Evolutionary conservation across 2,329 filamentous ascomycete species (phyloP).

Genomic region (Aureobasidium sp.): DNA sequence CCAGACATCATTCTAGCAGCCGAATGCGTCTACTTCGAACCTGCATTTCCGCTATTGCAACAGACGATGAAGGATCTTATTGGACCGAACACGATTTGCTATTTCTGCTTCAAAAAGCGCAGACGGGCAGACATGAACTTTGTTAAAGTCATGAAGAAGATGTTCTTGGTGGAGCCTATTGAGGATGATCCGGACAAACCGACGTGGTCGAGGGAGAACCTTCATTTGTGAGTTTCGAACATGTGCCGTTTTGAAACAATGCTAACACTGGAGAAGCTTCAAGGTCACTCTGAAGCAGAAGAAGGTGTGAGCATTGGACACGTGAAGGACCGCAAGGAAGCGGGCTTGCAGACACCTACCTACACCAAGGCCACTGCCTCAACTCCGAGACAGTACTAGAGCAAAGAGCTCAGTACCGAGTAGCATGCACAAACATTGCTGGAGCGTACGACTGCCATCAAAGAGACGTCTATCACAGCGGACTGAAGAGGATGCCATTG

Average conservation of each 20-base stretch:
- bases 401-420: background rate
- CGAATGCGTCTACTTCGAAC: conserved; percentile 96
- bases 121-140: conserved; percentile 57
- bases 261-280: background rate
- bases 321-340: background rate
- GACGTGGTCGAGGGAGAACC: conserved; percentile 37
- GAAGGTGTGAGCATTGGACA: background rate
- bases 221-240: conserved; percentile 37
- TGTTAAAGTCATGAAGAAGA: conserved; percentile 41
- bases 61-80: conserved; percentile 68
- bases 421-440: background rate
- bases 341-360: background rate
- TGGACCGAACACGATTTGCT: conserved; percentile 55
- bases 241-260: background rate
- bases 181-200: conserved; percentile 40
- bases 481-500: too few relatives aligned
- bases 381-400: background rate
- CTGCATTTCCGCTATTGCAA: conserved; percentile 81
- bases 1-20: conserved; percentile 89
- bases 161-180: conserved; percentile 39
- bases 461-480: too few relatives aligned
- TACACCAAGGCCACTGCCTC: too few relatives aligned
- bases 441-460: too few relatives aligned
- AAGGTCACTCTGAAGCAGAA: conserved; percentile 5
- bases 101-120: conserved; percentile 93